A percentile compares a stretch with the other conserved stretches of the same genome.
Conservation (phyloP, 192 early-diverging fungal species). For the Dissophora globulifera region DNA sequence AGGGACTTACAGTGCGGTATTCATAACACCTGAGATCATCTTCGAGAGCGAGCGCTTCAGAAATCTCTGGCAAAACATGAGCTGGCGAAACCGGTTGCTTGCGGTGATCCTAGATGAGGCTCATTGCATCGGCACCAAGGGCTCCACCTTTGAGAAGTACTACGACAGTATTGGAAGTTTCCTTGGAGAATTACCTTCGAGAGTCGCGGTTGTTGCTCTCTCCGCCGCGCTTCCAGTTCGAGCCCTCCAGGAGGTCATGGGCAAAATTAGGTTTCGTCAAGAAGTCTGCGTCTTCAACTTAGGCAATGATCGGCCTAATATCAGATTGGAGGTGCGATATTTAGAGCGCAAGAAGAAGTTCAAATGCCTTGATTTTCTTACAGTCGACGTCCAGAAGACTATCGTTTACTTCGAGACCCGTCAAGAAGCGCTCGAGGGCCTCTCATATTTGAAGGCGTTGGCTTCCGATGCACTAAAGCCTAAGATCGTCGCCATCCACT, state of each 20-base stretch:
- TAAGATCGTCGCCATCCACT: constrained; percentile 10
- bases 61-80: background rate
- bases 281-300: constrained; percentile 1
- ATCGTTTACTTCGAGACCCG: constrained; percentile 18
- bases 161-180: constrained; percentile 2
- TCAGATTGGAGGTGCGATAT: constrained; percentile 7
- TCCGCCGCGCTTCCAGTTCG: constrained; percentile 11
- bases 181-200: background rate
- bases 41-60: background rate
- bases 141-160: background rate
- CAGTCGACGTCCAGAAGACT: constrained; percentile 8
- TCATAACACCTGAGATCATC: constrained; percentile 16
- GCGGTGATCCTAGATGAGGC: constrained; percentile 16
- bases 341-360: background rate
- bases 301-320: constrained; percentile 18
- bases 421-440: background rate
- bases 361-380: constrained; percentile 1
- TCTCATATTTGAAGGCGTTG: background rate
- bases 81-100: background rate
- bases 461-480: background rate
- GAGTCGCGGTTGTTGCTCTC: background rate
- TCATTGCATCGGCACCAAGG: constrained; percentile 12
- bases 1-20: background rate
- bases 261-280: background rate
- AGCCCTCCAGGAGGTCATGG: constrained; percentile 8